phyloP scores from a whole-genome alignment of 2,329 filamentous ascomycete genomes.

The Fusarium verrucosum region DNA sequence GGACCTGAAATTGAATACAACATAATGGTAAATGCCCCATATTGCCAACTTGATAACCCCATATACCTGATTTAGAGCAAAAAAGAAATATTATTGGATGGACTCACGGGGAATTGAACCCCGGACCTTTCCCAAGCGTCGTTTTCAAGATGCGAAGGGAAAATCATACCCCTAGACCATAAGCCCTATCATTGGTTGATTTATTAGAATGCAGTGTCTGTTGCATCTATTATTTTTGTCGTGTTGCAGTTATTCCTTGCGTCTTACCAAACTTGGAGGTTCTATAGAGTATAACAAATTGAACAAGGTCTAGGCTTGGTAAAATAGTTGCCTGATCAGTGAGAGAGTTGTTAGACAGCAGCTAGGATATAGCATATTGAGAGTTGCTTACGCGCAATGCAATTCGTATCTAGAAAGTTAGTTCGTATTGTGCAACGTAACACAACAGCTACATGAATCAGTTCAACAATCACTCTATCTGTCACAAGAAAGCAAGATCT shows the following conservation, averaged over 20 bases:
- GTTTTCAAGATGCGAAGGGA: slow-evolving; percentile 22
- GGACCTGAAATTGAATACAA: no score
- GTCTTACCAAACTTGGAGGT: no score
- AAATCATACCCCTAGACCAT: slow-evolving; percentile 34
- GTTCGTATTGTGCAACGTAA: neutral
- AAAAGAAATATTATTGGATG: neutral
- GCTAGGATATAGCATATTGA: neutral
- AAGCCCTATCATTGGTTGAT: slow-evolving; percentile 19
- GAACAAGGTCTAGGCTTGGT: neutral
- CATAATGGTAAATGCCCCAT: no score
- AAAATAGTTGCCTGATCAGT: neutral
- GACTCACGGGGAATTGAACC: slow-evolving; percentile 33
- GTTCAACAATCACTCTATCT: neutral
- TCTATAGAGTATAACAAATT: no score
- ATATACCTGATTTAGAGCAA: neutral
- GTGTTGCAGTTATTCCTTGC: neutral
- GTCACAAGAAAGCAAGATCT: neutral
- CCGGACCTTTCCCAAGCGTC: slow-evolving; percentile 26
- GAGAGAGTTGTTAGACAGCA: neutral
- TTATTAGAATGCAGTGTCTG: accelerated
- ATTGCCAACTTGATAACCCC: no score
- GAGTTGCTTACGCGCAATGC: neutral
- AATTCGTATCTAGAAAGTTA: neutral
- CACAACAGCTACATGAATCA: neutral
- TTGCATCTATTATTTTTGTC: neutral